Conservation (phyloP, 2,329 filamentous ascomycete species). For the Alternaria arborescens region DNA sequence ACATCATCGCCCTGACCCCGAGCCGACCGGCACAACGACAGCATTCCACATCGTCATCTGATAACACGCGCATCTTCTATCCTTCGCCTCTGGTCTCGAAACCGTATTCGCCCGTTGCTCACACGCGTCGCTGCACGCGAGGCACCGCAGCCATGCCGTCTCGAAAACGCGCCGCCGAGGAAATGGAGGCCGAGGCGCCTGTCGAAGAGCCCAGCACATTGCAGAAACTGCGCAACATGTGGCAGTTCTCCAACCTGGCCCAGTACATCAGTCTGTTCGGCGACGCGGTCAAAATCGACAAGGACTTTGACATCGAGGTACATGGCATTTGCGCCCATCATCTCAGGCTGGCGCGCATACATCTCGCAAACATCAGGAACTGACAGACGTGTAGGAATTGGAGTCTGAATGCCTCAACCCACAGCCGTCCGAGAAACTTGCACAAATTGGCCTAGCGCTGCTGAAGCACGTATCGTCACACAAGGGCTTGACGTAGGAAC, state of each 20-base stretch:
- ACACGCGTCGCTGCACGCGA: conserved; percentile 47
- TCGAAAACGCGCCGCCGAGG: conserved; percentile 56
- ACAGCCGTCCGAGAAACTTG: conserved; percentile 72
- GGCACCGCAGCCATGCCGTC: conserved; percentile 46
- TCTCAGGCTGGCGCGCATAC: conserved; percentile 22
- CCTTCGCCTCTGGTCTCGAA: background rate
- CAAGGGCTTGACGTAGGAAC: conserved; percentile 83
- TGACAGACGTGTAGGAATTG: conserved; percentile 70
- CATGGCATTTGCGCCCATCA: conserved; percentile 33
- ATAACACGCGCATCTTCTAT: background rate
- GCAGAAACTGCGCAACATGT: conserved; percentile 81
- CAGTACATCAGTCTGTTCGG: conserved; percentile 96
- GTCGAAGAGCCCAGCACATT: conserved; percentile 58
- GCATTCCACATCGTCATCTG: conserved; percentile 3
- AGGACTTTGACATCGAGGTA: conserved; percentile 91
- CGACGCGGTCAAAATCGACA: conserved; percentile 85
- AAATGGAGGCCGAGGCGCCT: conserved; percentile 62
- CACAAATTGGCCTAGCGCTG: conserved; percentile 83
- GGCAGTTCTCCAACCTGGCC: conserved; percentile 93
- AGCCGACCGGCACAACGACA: conserved; percentile 8
- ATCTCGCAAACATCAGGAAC: conserved; percentile 23
- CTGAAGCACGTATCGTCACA: conserved; percentile 95
- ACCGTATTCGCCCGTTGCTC: conserved; percentile 3
- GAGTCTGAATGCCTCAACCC: conserved; percentile 88
- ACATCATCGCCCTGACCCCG: conserved; percentile 14